These are phyloP conservation scores for Zygotorulaspora danielsina DNA, from an alignment of 805 yeast genomes.

Conservation along the genomic window DNA sequence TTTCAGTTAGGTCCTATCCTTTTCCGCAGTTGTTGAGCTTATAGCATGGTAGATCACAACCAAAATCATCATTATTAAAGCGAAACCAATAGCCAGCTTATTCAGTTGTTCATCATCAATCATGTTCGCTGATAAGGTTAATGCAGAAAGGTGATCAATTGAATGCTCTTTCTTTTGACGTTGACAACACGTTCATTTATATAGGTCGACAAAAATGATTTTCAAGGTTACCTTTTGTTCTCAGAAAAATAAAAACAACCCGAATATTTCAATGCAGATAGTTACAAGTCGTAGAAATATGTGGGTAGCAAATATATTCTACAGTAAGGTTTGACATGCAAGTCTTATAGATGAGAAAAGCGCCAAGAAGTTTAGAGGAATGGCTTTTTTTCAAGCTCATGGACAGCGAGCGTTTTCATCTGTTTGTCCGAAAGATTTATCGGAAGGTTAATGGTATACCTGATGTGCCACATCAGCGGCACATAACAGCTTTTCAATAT, in stretches of 20 bases:
- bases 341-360: constrained; percentile 21
- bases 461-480: constrained; percentile 33
- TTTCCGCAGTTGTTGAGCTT: constrained; percentile 41
- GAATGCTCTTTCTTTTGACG: too few species aligned
- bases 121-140: constrained; percentile 42
- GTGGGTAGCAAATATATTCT: too few species aligned
- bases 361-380: constrained; percentile 44
- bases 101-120: constrained; percentile 80
- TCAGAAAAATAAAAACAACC: too few species aligned
- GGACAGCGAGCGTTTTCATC: constrained; percentile 54
- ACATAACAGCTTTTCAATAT: constrained; percentile 12
- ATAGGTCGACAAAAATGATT: too few species aligned
- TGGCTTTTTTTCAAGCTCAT: constrained; percentile 46
- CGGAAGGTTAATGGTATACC: constrained; percentile 59
- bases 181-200: too few species aligned
- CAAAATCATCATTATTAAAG: constrained; percentile 64
- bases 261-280: too few species aligned
- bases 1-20: too few species aligned
- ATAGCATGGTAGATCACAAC: constrained; percentile 70
- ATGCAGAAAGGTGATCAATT: too few species aligned
- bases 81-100: constrained; percentile 66
- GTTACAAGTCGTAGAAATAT: too few species aligned
- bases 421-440: constrained; percentile 58
- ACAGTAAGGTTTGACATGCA: too few species aligned
- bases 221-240: too few species aligned